These are phyloP conservation scores for Clonostachys sp. DNA, from an alignment of 2,329 filamentous ascomycete species.

Conservation along the genomic window DNA sequence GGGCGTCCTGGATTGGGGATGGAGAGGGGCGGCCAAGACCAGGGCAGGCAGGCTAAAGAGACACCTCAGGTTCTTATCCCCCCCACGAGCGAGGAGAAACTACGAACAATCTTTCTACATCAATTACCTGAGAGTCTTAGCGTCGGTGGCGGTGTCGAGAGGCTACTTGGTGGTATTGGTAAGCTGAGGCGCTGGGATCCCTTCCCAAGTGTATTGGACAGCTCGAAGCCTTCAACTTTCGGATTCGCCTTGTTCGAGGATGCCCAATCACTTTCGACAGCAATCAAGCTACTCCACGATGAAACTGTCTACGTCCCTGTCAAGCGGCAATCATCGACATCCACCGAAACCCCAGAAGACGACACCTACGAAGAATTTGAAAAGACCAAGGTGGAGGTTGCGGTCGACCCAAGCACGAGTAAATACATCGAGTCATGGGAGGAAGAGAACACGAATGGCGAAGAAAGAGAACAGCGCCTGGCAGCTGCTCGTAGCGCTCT, in stretches of 20 bases:
- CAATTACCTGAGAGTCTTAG: conserved; percentile 77
- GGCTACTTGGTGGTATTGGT: conserved; percentile 72
- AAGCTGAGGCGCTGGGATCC: conserved; percentile 82
- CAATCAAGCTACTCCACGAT: conserved; percentile 78
- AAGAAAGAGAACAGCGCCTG: conserved; percentile 61
- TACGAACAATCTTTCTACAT: conserved; percentile 85
- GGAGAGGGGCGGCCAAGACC: conserved; percentile 59
- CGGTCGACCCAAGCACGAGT: conserved; percentile 76
- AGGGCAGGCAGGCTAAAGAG: conserved; percentile 63
- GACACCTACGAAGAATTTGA: conserved; percentile 53
- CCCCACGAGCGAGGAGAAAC: conserved; percentile 83
- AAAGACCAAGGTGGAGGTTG: conserved; percentile 66
- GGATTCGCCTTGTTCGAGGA: conserved; percentile 97
- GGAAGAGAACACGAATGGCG: conserved; percentile 58
- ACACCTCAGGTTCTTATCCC: conserved; percentile 69
- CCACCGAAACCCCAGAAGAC: conserved; percentile 32
- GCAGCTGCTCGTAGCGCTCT: conserved; percentile 67
- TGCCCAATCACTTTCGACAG: conserved; percentile 78
- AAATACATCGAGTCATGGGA: conserved; percentile 85
- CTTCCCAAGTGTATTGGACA: conserved; percentile 52
- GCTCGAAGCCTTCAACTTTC: conserved; percentile 79
- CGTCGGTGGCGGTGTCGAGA: conserved; percentile 74
- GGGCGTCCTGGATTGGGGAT: conserved; percentile 49
- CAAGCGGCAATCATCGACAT: conserved; percentile 61
- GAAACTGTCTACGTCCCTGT: conserved; percentile 78